Percentiles rank a stretch among this genome's conserved stretches.
phyloP scores from a whole-genome alignment of 306 rosid species.

The Crataegus laevigata region DNA sequence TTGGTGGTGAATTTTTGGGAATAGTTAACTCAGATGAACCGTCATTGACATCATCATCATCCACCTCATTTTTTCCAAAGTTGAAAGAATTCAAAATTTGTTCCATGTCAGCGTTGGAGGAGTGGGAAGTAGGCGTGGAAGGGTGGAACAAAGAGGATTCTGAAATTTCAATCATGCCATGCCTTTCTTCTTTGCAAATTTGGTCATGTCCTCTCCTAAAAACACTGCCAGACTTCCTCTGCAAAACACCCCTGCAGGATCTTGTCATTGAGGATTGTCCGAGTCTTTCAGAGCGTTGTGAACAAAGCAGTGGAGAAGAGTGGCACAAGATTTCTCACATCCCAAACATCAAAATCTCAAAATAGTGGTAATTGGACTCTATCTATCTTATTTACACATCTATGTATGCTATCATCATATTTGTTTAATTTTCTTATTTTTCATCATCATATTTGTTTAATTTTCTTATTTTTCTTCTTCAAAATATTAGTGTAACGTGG shows the following conservation, averaged over 20 bases:
- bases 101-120: accelerated
- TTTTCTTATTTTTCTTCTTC: no score
- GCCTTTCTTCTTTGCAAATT: neutral
- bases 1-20: no score
- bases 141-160: neutral
- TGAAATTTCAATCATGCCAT: neutral
- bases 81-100: neutral
- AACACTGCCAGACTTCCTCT: neutral
- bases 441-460: no score
- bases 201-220: accelerated
- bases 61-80: neutral
- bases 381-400: no score
- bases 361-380: no score
- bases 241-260: neutral
- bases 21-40: no score
- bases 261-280: accelerated
- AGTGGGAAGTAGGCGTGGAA: neutral
- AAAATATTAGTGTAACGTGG: no score
- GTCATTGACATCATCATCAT: neutral
- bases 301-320: neutral
- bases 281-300: accelerated
- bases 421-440: no score
- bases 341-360: neutral
- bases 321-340: neutral
- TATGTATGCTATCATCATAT: no score